A percentile compares a stretch with the other conserved stretches of the same genome.
These are phyloP conservation scores for Microdochium nivale DNA, from an alignment of 2,329 filamentous ascomycete species.

Conservation along the genomic window DNA sequence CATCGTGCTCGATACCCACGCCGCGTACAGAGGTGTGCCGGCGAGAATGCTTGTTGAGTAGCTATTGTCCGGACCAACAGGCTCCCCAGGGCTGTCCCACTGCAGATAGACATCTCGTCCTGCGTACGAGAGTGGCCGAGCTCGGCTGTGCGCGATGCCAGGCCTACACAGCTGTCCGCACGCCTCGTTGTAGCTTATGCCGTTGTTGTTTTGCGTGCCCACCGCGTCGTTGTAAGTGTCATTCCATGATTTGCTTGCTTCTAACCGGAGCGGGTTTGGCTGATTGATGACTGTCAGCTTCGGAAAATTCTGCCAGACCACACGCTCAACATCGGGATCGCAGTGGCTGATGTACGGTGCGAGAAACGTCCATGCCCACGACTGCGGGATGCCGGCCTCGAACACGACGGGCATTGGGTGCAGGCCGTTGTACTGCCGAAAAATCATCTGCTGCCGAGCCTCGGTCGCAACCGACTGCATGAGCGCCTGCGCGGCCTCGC, in stretches of 20 bases:
- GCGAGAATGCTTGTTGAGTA: slow-evolving; percentile 58
- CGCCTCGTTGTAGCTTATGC: slow-evolving; percentile 30
- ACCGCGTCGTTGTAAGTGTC: slow-evolving; percentile 51
- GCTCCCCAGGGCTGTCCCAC: slow-evolving; percentile 60
- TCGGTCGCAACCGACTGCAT: slow-evolving; percentile 67
- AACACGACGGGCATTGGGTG: slow-evolving; percentile 76
- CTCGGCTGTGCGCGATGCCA: slow-evolving; percentile 58
- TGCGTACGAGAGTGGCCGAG: slow-evolving; percentile 59
- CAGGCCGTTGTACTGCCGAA: slow-evolving; percentile 68
- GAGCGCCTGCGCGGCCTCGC: slow-evolving; percentile 63
- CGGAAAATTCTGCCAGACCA: slow-evolving; percentile 77
- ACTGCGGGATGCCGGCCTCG: slow-evolving; percentile 66
- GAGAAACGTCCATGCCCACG: slow-evolving; percentile 70
- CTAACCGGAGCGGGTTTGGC: slow-evolving; percentile 58
- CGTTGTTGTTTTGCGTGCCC: slow-evolving; percentile 39
- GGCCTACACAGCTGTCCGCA: slow-evolving; percentile 54
- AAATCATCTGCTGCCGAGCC: slow-evolving; percentile 70
- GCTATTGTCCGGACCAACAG: slow-evolving; percentile 68
- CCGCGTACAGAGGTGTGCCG: slow-evolving; percentile 51
- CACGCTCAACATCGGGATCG: slow-evolving; percentile 58
- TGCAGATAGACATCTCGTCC: slow-evolving; percentile 58
- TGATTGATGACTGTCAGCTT: slow-evolving; percentile 61
- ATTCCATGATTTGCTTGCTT: slow-evolving; percentile 48
- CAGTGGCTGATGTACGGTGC: slow-evolving; percentile 71
- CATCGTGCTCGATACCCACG: slow-evolving; percentile 67